Evolutionary conservation across 768 basidiomycete genomes (phyloP), one percentile per base, ranked within the genome.

Genomic region (Cystobasidium onofrii): DNA sequence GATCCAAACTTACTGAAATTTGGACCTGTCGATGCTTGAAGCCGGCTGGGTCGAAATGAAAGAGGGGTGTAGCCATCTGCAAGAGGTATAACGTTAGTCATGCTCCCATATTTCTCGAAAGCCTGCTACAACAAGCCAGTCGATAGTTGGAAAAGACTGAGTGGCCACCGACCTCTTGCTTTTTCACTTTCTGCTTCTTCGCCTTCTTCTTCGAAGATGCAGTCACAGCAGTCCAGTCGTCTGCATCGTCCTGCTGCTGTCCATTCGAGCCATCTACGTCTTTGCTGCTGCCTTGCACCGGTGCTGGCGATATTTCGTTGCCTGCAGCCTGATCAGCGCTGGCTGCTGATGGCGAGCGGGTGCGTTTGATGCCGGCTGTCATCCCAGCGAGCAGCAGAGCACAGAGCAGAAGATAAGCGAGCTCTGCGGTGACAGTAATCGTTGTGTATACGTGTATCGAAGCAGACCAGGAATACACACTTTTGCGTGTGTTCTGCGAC

Each of bases 1-100:
- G n/a, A 2, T 4, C 29, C 20, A 64, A 60, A 44, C 29, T 67
- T 52, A 67, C 65, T 20, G 65, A 29, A 46, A 67, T 27, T 17
- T 50, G 41, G 7, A 67, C 23, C 44, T 46, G 43, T 10, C 65
- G 65, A 52, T 52, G 39, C 50, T 44, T 55, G 55, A 71, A 71
- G 29, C 69, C 69, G 9, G 69, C 52, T 34, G 69, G 69, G 34
- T 57, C 69, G 34, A 71, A 71, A 20, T 71, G 69, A 44, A 71
- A 71, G 12, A 71, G 55, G 15, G 69, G 69, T 34, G 55, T 36
- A 34, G 69, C 69, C 13, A 71, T 29, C 33, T 55, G 34, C 7
- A 25, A n/a, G 25, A 23, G 63, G 63, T 29, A 60, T 12, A 60
- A 29, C 6, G 33, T 60, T 27, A 64, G 63, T 18, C 39, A 64